Conservation (phyloP, 2,329 filamentous ascomycete species). For the Pseudocercospora eumusae region DNA sequence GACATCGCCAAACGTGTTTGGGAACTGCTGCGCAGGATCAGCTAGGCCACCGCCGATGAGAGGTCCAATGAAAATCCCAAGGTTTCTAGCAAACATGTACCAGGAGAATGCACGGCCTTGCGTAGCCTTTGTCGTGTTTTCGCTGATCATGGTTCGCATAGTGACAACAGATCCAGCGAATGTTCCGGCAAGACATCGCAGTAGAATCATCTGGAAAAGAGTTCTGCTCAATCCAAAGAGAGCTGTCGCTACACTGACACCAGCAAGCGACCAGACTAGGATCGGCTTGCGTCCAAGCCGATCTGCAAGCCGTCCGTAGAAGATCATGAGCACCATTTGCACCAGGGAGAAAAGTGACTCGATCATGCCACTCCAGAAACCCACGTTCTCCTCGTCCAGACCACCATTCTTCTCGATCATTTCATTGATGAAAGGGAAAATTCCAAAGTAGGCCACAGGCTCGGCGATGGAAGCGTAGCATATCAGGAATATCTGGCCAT, state of each 20-base stretch:
- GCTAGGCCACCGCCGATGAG: slow-evolving; percentile 67
- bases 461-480: slow-evolving; percentile 75
- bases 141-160: slow-evolving; percentile 74
- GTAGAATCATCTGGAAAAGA: slow-evolving; percentile 73
- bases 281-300: slow-evolving; percentile 71
- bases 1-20: slow-evolving; percentile 56
- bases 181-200: slow-evolving; percentile 69
- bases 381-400: slow-evolving; percentile 65
- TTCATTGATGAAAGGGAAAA: slow-evolving; percentile 74
- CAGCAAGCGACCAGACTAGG: slow-evolving; percentile 66
- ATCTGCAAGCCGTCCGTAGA: slow-evolving; percentile 70
- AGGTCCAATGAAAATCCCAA: slow-evolving; percentile 73
- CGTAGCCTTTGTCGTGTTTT: slow-evolving; percentile 68
- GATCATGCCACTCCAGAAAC: slow-evolving; percentile 78
- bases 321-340: slow-evolving; percentile 77
- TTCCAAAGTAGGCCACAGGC: slow-evolving; percentile 79
- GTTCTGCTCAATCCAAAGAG: slow-evolving; percentile 68
- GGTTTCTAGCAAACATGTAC: slow-evolving; percentile 71
- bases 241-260: slow-evolving; percentile 61
- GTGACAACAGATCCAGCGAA: slow-evolving; percentile 75
- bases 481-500: slow-evolving; percentile 67
- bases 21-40: slow-evolving; percentile 66
- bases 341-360: slow-evolving; percentile 70
- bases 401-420: slow-evolving; percentile 71
- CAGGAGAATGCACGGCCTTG: slow-evolving; percentile 74